A percentile compares a stretch with the other conserved stretches of the same genome.
Conservation (phyloP, 768 basidiomycete species). For the Amanita subjunquillea region DNA sequence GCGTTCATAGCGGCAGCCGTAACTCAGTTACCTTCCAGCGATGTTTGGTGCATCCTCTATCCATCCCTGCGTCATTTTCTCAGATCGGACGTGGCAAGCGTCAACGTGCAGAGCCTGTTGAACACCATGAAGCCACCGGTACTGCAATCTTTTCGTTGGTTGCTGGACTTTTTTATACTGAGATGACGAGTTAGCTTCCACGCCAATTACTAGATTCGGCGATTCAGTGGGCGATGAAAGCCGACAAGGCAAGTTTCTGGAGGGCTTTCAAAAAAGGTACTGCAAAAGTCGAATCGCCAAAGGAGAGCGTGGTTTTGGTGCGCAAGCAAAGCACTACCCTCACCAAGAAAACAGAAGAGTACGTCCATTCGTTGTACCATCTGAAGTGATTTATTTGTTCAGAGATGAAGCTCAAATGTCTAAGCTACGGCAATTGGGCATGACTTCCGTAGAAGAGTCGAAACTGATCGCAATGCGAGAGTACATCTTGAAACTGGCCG, state of each 20-base stretch:
- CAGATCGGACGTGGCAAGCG: conserved; percentile 66
- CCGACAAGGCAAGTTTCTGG: conserved; percentile 79
- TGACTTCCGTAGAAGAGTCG: conserved; percentile 70
- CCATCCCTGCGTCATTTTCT: conserved; percentile 82
- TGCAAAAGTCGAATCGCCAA: conserved; percentile 52
- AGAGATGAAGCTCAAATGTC: conserved; percentile 73
- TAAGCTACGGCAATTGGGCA: conserved; percentile 82
- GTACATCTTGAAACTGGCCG: conserved; percentile 77
- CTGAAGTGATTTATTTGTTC: neutral
- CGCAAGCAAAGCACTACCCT: conserved; percentile 39
- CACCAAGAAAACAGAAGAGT: conserved; percentile 70
- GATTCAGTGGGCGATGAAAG: conserved; percentile 80
- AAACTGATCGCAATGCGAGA: conserved; percentile 87
- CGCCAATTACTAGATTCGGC: conserved; percentile 80
- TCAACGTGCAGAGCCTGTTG: conserved; percentile 71
- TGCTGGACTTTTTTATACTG: neutral
- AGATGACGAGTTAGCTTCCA: conserved; percentile 25
- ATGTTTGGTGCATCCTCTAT: conserved; percentile 96
- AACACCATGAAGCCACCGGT: conserved; percentile 73
- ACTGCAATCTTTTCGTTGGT: conserved; percentile 15
- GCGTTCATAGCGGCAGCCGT: conserved; percentile 85
- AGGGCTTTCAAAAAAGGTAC: conserved; percentile 35
- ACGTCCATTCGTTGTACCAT: conserved; percentile 13
- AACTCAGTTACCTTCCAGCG: conserved; percentile 72
- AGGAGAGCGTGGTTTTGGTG: conserved; percentile 61